Conservation (phyloP, 1,284 basidiomycete species). For the Cryptococcus neoformans region DNA sequence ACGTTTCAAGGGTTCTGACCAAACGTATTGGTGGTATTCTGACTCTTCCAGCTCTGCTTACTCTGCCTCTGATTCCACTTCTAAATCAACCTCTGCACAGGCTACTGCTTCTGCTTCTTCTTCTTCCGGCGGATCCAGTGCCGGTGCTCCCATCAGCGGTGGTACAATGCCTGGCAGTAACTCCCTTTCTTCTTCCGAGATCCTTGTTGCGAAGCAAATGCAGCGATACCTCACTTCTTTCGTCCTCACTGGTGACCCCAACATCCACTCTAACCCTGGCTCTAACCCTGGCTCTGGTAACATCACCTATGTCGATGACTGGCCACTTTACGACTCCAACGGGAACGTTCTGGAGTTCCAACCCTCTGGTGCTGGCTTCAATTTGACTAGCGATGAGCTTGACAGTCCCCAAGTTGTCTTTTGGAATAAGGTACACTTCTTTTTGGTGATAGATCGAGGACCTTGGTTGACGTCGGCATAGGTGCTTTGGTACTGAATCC, state of each 20-base stretch:
- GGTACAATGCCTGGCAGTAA: not conserved
- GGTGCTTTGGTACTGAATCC: no score
- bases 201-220: slow-evolving; percentile 1
- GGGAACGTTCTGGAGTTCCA: not conserved
- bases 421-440: slow-evolving; percentile 3
- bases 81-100: not conserved
- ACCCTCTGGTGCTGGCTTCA: not conserved
- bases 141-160: not conserved
- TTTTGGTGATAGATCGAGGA: not conserved
- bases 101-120: not conserved
- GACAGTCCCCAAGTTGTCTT: slow-evolving; percentile 1
- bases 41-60: not conserved
- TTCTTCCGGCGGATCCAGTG: not conserved
- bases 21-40: slow-evolving; percentile 6
- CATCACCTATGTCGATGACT: not conserved
- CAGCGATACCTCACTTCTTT: slow-evolving; percentile 2
- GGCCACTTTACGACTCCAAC: not conserved
- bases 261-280: not conserved
- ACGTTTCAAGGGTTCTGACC: slow-evolving; percentile 2
- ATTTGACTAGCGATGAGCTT: slow-evolving; percentile 1
- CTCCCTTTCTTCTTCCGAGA: not conserved
- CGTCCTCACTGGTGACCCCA: slow-evolving; percentile 1
- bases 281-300: not conserved
- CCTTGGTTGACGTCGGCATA: not conserved
- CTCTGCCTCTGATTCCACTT: not conserved